A percentile compares a stretch with the other conserved stretches of the same genome.
Evolutionary conservation across 208 protist genomes (phyloP).

Genomic region (Tritrichomonas foetus): DNA sequence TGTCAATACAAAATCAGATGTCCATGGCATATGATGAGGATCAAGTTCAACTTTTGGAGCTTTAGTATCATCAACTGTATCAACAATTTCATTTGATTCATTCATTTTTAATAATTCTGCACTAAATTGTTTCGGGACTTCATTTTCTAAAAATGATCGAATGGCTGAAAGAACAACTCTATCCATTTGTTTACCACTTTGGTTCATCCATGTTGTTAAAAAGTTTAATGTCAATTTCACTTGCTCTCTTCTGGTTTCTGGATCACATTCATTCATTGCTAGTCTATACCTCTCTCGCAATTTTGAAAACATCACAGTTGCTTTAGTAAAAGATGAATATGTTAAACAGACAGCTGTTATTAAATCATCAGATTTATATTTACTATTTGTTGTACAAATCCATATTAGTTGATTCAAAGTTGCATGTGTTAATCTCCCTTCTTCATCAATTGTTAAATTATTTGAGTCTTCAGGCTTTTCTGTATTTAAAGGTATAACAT

Average conservation of each 20-base stretch:
- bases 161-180: background rate
- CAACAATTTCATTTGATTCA: background rate
- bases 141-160: background rate
- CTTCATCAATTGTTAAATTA: too few species aligned
- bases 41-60: background rate
- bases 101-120: too few species aligned
- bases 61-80: background rate
- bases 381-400: conserved; percentile 9
- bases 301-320: background rate
- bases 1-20: background rate
- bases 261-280: background rate
- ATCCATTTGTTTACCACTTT: background rate
- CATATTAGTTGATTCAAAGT: conserved; percentile 6
- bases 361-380: background rate
- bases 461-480: background rate
- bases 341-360: background rate
- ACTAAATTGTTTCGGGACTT: too few species aligned
- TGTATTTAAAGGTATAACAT: background rate
- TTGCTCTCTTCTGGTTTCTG: too few species aligned
- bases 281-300: background rate
- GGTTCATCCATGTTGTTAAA: background rate
- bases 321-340: background rate
- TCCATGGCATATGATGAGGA: background rate
- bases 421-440: background rate
- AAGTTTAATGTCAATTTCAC: background rate